A percentile compares a stretch with the other conserved stretches of the same genome.
Conservation (phyloP, 805 yeast species). For the Citeromyces matritensis region DNA sequence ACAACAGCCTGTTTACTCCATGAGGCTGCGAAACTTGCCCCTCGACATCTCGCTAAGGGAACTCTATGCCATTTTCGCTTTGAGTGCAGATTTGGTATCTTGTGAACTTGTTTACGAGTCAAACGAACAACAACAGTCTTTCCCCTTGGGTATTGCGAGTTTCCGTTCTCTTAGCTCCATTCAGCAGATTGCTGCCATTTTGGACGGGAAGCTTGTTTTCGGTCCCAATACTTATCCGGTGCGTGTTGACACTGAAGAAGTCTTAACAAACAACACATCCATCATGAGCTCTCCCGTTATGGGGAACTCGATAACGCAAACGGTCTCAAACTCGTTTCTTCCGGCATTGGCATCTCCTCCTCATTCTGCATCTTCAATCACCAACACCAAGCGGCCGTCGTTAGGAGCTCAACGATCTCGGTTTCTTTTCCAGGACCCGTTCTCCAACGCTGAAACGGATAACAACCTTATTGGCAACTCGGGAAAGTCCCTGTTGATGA, state of each 20-base stretch:
- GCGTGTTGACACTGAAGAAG: constrained; percentile 24
- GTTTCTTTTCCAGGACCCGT: constrained; percentile 57
- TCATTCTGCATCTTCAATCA: constrained; percentile 1
- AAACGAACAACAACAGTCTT: not conserved
- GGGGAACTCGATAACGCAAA: not conserved
- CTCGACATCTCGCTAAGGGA: constrained; percentile 50
- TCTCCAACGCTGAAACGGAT: constrained; percentile 17
- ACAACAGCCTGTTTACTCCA: constrained; percentile 1
- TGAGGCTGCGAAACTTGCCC: constrained; percentile 45
- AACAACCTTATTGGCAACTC: constrained; percentile 15
- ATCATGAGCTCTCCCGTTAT: constrained; percentile 2
- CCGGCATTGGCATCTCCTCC: constrained; percentile 5
- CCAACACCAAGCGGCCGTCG: constrained; percentile 29
- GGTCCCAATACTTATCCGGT: constrained; percentile 29
- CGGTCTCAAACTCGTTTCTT: constrained; percentile 3
- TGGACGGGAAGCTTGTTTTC: constrained; percentile 26
- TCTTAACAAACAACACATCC: constrained; percentile 5
- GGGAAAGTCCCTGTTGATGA: constrained; percentile 25
- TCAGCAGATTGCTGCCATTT: constrained; percentile 22
- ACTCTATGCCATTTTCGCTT: constrained; percentile 49
- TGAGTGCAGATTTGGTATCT: constrained; percentile 46
- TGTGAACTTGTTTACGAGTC: constrained; percentile 25
- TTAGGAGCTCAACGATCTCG: constrained; percentile 48
- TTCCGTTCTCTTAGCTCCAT: constrained; percentile 29
- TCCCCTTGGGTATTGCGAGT: constrained; percentile 19